A percentile compares a stretch with the other conserved stretches of the same genome.
Conservation (phyloP, 2,329 filamentous ascomycete genomes). For the Colletotrichum sp. region DNA sequence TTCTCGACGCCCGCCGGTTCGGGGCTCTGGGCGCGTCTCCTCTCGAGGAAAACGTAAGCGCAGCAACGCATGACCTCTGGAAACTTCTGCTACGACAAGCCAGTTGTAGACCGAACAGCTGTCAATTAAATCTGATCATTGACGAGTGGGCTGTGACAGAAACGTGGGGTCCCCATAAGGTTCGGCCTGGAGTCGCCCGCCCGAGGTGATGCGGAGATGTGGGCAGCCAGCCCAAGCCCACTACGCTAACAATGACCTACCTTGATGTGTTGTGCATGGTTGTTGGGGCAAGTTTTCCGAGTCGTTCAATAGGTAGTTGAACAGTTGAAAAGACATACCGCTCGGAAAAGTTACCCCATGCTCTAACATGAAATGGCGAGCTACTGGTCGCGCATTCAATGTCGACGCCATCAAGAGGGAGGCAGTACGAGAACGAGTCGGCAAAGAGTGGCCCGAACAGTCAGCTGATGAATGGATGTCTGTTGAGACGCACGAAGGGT, state of each 20-base stretch:
- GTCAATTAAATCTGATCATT: not conserved
- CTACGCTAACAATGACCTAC: not conserved
- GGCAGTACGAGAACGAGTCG: not conserved
- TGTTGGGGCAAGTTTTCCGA: not conserved
- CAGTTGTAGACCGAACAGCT: not conserved
- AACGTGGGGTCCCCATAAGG: slow-evolving; percentile 8
- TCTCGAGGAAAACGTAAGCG: not conserved
- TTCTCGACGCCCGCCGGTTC: not conserved
- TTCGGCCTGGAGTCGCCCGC: not conserved
- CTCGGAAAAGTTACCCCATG: not conserved
- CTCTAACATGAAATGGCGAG: not conserved
- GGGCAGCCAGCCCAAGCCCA: not conserved
- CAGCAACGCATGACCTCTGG: not conserved
- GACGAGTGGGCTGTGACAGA: not conserved
- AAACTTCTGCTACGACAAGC: not conserved
- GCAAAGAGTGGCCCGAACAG: not conserved
- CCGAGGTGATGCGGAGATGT: not conserved
- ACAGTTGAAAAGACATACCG: not conserved
- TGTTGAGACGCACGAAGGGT: not conserved
- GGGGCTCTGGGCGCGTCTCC: not conserved
- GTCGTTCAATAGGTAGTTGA: not conserved
- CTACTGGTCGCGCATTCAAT: not conserved
- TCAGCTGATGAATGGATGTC: not conserved
- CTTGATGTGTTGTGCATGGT: not conserved
- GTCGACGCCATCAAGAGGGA: not conserved